These are phyloP conservation scores for Alternaria brassicae DNA, from an alignment of 2,329 filamentous ascomycete genomes.

Conservation along the genomic window DNA sequence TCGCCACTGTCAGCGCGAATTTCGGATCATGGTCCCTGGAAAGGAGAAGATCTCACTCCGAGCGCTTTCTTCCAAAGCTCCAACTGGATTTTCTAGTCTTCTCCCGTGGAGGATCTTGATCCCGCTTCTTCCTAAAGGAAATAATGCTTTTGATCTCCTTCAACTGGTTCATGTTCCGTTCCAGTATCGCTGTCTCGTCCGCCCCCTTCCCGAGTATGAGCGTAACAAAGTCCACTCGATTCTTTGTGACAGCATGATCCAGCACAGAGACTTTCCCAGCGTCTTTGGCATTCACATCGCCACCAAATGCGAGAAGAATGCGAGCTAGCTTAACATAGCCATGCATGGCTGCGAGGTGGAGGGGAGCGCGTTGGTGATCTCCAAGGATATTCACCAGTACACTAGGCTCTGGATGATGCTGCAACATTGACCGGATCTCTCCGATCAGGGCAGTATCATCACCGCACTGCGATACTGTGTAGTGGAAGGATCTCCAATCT, in stretches of 20 bases:
- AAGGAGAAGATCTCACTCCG: background rate
- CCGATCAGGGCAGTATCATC: background rate
- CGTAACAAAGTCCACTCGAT: slow-evolving; percentile 17
- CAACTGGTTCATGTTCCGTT: slow-evolving; percentile 13
- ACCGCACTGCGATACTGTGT: slow-evolving; percentile 12
- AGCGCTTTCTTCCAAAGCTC: background rate
- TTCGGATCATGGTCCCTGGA: background rate
- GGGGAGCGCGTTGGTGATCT: slow-evolving; percentile 19
- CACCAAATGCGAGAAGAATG: slow-evolving; percentile 16
- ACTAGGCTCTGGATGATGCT: slow-evolving; percentile 13
- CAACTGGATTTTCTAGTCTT: background rate
- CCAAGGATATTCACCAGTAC: slow-evolving; percentile 19
- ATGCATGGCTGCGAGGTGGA: slow-evolving; percentile 23
- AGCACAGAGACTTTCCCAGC: slow-evolving; percentile 21
- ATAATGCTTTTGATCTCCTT: slow-evolving; percentile 18
- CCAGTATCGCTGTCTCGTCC: slow-evolving; percentile 16
- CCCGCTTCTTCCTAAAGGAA: background rate
- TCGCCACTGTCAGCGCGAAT: background rate
- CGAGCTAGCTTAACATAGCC: slow-evolving; percentile 21
- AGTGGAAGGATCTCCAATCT: slow-evolving; percentile 25
- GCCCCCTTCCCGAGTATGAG: slow-evolving; percentile 19
- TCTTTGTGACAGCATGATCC: slow-evolving; percentile 23
- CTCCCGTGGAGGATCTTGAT: background rate
- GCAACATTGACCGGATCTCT: slow-evolving; percentile 7
- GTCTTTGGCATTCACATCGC: slow-evolving; percentile 27